Evolutionary conservation across 768 basidiomycete species (phyloP), one percentile per base, ranked within the genome.

Genomic region (Tricholoma terreum): DNA sequence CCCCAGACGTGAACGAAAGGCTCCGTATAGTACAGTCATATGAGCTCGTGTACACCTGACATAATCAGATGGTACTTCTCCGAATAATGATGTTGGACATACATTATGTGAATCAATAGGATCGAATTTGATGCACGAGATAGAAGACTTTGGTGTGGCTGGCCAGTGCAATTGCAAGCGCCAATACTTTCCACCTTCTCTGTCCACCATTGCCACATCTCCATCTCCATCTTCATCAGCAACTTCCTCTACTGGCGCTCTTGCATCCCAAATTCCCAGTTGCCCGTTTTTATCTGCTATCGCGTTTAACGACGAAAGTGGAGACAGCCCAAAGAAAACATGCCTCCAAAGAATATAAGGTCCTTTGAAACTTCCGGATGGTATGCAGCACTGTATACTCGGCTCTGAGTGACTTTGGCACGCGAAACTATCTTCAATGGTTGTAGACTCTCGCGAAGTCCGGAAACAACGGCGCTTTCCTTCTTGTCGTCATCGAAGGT

Each of bases 181-280:
- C 87, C 88, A 93, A 64, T 86, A 86, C 69, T 82, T 86, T 3
- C 92, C 92, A n/a, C 81, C 80, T 68, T 87, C 86, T 31, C 67
- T 64, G 35, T 82, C 78, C 19, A 66, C 68, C 10, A 73, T 53
- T 6, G 71, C 62, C 30, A 67, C 56, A 21, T 76, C 72, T 50
- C 84, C 56, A 21, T 76, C 72, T 50, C 84, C 84, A 56, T 90
- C 89, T 43, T 88, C 89, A 53, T 89, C 88, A 2, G 74, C 75
- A 1, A 75, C 75, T 63, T 90, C 89, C 30, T 89, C 88, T 19
- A 72, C 63, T 8, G 84, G 73, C 2, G 92, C 90, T 59, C 82
- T 81, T 9, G 92, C 86, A 71, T 94, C 92, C 92, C 92, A 94
- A 34, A 94, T 86, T 2, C 90, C 92, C 38, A 94, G 73, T 63